phyloP scores from a whole-genome alignment of 768 basidiomycete genomes.

The Lactarius pseudohatsudake region DNA sequence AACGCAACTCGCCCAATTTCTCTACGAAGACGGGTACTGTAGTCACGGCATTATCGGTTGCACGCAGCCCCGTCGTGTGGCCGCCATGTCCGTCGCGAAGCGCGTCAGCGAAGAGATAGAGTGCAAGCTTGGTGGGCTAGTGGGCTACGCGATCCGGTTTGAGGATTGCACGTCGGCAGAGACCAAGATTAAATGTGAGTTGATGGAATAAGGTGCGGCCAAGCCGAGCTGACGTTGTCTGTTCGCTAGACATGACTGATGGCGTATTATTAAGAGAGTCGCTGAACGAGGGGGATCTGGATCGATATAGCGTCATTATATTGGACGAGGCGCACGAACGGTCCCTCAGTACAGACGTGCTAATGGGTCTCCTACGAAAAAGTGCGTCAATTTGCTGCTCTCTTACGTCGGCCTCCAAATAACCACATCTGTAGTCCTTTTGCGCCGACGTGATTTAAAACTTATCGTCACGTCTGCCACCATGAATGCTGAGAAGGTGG shows the following conservation, averaged over 20 bases:
- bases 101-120: slow-evolving; percentile 99
- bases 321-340: slow-evolving; percentile 99
- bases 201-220: background rate
- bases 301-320: slow-evolving; percentile 95
- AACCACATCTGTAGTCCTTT: slow-evolving; percentile 51
- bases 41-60: slow-evolving; percentile 89
- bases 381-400: slow-evolving; percentile 51
- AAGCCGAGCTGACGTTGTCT: background rate
- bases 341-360: slow-evolving; percentile 93
- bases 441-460: slow-evolving; percentile 88
- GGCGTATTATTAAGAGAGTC: slow-evolving; percentile 98
- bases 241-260: slow-evolving; percentile 88
- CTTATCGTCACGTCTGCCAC: slow-evolving; percentile 98
- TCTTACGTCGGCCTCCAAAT: slow-evolving; percentile 7
- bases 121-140: slow-evolving; percentile 87
- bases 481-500: slow-evolving; percentile 98
- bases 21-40: slow-evolving; percentile 97
- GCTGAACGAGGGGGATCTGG: slow-evolving; percentile 96
- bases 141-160: slow-evolving; percentile 98
- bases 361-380: slow-evolving; percentile 95
- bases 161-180: slow-evolving; percentile 95
- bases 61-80: slow-evolving; percentile 97
- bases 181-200: slow-evolving; percentile 95
- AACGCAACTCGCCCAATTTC: slow-evolving; percentile 91
- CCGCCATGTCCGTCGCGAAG: slow-evolving; percentile 99